Base-by-base conservation (phyloP, 176 grass and related monocot species). In the Neostapfia colusana region DNA sequence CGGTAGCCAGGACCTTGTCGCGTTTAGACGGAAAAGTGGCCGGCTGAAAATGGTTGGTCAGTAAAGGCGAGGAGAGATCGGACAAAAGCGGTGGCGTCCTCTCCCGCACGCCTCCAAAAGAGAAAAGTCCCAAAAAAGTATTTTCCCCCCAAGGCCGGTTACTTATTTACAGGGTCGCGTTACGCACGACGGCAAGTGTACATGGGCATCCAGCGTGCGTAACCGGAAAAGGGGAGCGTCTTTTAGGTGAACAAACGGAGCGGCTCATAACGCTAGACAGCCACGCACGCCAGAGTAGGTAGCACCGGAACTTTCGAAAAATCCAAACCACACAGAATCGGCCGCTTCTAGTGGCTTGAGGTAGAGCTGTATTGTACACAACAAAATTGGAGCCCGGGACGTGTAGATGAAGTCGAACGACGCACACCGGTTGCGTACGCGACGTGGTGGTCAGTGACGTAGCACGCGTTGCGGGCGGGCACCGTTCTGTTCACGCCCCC, bases 161-260 rank as follows among this genome's bases (percentile, higher is more conserved):
- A 31, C 3, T 31, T 31, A 31, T 31, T 31, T 2, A 31, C 31
- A 68, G 9, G 16, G 42, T 58, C 34, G 16, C 23, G 3, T 23
- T 50, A 63, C 44, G 70, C 11, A 2, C 26, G 13, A 21, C 65
- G 62, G 72, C 71, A 86, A 35, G 24, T 24, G 27, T 61, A 20
- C 43, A 56, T 76, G 64, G 10, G 70, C 8, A 49, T 49, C 21
- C 24, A 42, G 34, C 17, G 31, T 16, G 12, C 44, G 41, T 50
- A 31, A 15, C 20, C 49, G 24, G 13, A 4, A 56, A 81, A 73
- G 10, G 14, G 53, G 9, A 25, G 13, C 4, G 7, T 6, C 58
- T 82, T 82, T 87, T 50, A 77, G 70, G 77, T 80, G 83, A 59
- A 49, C 44, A 48, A 0, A 14, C 12, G 37, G 0, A 14, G 45